A percentile compares a stretch with the other conserved stretches of the same genome.
Evolutionary conservation across 306 rosid species (phyloP).

Genomic region (Leucaena leucocephala): DNA sequence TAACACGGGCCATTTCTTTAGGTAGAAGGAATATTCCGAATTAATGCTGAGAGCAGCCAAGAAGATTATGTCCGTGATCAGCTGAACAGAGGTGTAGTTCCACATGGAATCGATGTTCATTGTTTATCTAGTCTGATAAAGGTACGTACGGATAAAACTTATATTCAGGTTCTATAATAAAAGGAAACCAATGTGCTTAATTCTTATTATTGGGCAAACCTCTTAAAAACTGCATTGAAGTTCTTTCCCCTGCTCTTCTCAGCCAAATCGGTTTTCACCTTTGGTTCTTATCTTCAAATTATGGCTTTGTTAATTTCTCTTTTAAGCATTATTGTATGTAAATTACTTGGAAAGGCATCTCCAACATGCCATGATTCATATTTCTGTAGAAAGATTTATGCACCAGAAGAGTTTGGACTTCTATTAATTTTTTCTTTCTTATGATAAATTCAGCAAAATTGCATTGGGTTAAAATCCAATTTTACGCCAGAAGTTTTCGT

Average conservation of each 20-base stretch:
- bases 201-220: neutral
- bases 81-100: conserved; percentile 78
- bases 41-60: conserved; percentile 78
- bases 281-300: too few relatives aligned
- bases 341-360: neutral
- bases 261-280: too few relatives aligned
- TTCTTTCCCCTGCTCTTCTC: too few relatives aligned
- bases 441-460: too few relatives aligned
- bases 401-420: too few relatives aligned
- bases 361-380: neutral
- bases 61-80: conserved; percentile 71
- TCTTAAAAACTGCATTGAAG: too few relatives aligned
- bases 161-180: neutral
- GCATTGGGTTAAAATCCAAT: too few relatives aligned
- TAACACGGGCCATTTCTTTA: conserved; percentile 40
- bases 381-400: neutral
- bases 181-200: neutral
- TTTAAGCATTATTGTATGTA: neutral
- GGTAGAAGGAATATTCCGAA: conserved; percentile 95
- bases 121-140: conserved; percentile 90
- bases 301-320: too few relatives aligned
- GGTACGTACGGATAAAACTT: conserved; percentile 44
- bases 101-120: conserved; percentile 82
- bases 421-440: too few relatives aligned
- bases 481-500: too few relatives aligned